Base-by-base conservation (phyloP, 768 basidiomycete species). In the Kwoniella pini region DNA sequence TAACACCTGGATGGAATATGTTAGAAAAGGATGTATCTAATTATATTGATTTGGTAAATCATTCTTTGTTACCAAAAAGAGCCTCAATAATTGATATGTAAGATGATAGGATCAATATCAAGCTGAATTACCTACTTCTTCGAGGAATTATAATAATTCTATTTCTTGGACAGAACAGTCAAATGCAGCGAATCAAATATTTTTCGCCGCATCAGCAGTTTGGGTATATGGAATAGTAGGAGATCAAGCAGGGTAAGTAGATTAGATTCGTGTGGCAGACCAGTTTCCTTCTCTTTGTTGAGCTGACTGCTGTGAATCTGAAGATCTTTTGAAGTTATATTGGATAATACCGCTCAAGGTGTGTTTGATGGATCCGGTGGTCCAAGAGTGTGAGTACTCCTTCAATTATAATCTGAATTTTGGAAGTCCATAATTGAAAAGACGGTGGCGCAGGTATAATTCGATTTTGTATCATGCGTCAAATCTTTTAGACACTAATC, bases 1-100 rank as follows among this genome's bases (percentile, higher is more conserved):
- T 71, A 11, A 69, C 59, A 33, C 65, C 67, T 7, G 72, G 68
- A 13, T 74, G 72, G 72, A 74, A 74, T 53, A 74, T 74, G 72
- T 40, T 74, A 7, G 71, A 73, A 49, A 13, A 39, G 33, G 44
- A 28, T 27, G 31, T 36, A 12, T 64, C 63, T n/a, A 74, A 74
- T 58, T 74, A 65, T 58, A 69, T 74, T 48, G 67, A 74, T 36
- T 51, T 55, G 21, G 70, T 71, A 17, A 40, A 36, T 57, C 19
- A 22, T 3, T 11, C 9, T 4, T 1, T 9, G 19, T n/a, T 45
- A 22, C 22, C 28, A 53, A 22, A 67, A 31, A 24, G 36, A 27
- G 4, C 9, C n/a, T 30, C 19, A 1, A 43, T 42, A 51, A 15
- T 39, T 27, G 31, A 9, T 12, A 48, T 3, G 10, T 33, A 12